Percentiles rank a stretch among this genome's conserved stretches.
Evolutionary conservation across 2,329 filamentous ascomycete species (phyloP).

Genomic region (Alternaria triticimaculans): DNA sequence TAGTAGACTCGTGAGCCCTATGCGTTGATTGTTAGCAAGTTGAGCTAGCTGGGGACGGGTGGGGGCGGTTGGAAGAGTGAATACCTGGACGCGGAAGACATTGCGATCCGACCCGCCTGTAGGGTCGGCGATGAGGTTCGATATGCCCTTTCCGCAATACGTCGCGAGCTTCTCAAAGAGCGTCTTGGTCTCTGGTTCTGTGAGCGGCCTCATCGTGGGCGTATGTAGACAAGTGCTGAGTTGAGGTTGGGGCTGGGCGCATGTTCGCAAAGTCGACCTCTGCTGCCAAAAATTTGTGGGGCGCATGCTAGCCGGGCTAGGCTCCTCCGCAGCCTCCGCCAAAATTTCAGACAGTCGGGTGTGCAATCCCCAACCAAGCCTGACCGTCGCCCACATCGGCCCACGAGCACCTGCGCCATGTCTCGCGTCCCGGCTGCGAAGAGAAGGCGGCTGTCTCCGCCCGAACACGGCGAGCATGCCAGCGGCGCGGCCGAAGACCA

Average conservation of each 20-base stretch:
- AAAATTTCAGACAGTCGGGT: slow-evolving; percentile 30
- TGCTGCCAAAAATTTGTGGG: slow-evolving; percentile 20
- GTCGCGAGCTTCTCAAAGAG: slow-evolving; percentile 93
- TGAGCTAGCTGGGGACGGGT: not conserved
- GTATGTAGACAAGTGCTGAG: slow-evolving; percentile 3
- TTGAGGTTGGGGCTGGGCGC: slow-evolving; percentile 20
- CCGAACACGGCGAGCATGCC: slow-evolving; percentile 31
- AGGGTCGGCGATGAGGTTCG: slow-evolving; percentile 66
- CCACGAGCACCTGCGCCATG: slow-evolving; percentile 25
- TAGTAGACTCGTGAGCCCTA: slow-evolving; percentile 89
- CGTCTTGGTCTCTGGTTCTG: slow-evolving; percentile 77
- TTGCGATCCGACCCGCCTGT: slow-evolving; percentile 43
- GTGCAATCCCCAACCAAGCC: not conserved
- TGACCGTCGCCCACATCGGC: not conserved
- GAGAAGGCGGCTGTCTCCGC: slow-evolving; percentile 47
- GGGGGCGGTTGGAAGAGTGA: not conserved
- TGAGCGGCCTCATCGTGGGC: slow-evolving; percentile 73
- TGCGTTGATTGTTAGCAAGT: slow-evolving; percentile 35
- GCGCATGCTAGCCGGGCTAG: slow-evolving; percentile 11
- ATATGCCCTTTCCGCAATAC: slow-evolving; percentile 87
- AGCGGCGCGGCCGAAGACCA: slow-evolving; percentile 24
- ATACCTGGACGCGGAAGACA: slow-evolving; percentile 60
- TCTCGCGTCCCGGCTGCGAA: slow-evolving; percentile 46
- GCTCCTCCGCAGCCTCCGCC: slow-evolving; percentile 26
- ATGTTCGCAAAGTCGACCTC: slow-evolving; percentile 18